Base-by-base conservation (phyloP, 345 rosid genomes). In the Eucalyptus regnans region DNA sequence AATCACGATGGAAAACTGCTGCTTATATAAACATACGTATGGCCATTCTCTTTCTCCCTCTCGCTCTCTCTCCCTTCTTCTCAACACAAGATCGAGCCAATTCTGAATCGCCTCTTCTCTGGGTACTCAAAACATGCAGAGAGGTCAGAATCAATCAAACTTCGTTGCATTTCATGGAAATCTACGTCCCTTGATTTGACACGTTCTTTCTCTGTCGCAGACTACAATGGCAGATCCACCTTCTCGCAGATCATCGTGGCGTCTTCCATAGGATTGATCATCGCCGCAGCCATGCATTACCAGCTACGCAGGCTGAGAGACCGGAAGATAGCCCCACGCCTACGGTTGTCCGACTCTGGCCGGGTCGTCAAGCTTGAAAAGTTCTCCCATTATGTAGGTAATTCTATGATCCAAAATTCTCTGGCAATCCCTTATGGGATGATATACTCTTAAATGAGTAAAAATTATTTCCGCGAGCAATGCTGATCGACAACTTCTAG, bases 341-440 rank as follows among this genome's bases (percentile, higher is more conserved):
- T 95, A 8, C 93, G 89, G 88, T 86, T 90, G 23, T 88, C 93
- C 5, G 92, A 93, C 86, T 92, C 91, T 3, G 95, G 94, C 85
- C 94, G 89, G 6, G 91, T 87, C 52, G 92, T 91, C 87, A 95
- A 93, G 91, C 93, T 97, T 12, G 99, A 97, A 89, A 92, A 96
- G 90, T 97, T 96, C 92, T 93, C 99, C 52, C 97, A 94, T 89
- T 97, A 96, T 93, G 98, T 96, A 71, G 99, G 99, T 97, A 93
- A 93, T 84, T 83, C 46, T 51, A 52, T 48, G 43, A 84, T 50
- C 71, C 44, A 11, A 50, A 71, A 46, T 16, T 87, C 66, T 20
- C 56, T 62, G 23, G 10, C 84, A 41, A 25, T 37, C 84, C 27
- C 29, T 37, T 5, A 18, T 11, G 27, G 83, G 12, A 41, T 20